Base-by-base conservation (phyloP, 306 rosid genomes). In the Alnus glutinosa region DNA sequence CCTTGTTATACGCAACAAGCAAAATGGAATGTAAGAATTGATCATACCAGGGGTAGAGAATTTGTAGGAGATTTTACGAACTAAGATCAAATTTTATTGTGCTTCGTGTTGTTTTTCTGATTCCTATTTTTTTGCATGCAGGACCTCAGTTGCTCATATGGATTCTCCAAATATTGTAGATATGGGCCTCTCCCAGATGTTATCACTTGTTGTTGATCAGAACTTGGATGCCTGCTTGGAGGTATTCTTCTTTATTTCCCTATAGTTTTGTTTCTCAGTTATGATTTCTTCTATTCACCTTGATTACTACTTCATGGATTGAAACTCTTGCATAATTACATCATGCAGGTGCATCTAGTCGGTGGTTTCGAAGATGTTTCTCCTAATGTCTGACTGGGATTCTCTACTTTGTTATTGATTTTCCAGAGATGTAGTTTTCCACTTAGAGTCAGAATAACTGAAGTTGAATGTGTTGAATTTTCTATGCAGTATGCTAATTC, bases 351-450 rank as follows among this genome's bases (percentile, higher is more conserved):
- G 75, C 97, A 92, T 80, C 86, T 94, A 16, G 72, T 94, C 51
- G 98, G 98, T 54, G 92, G 94, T 55, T 94, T 86, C 81, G 95
- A 94, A 91, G 97, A 94, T 73, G 88, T 83, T 78, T 71, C 87
- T 23, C 88, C 73, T 52, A 82, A 87, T 62, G 97, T 94, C 79
- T 79, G 87, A 87, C 80, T 83, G 52, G 74, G 78, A 76, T 77
- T 83, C 82, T 83, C 73, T 85, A 77, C 84, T 92, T 85, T 83
- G 67, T 87, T 76, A 58, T 71, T 87, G 77, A 78, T 82, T 86
- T 86, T 76, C 85, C 83, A 70, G 79, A 49, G 18, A 66, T 81
- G 55, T 73, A 82, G 80, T 83, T 90, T 6, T 82, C 70, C 36
- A 78, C 75, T 64, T 71, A 47, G 76, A 82, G 78, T 55, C 80